Percentiles rank a stretch among this genome's conserved stretches.
phyloP scores from a whole-genome alignment of 148 eudicot species.

The Dianthus caryophyllus region DNA sequence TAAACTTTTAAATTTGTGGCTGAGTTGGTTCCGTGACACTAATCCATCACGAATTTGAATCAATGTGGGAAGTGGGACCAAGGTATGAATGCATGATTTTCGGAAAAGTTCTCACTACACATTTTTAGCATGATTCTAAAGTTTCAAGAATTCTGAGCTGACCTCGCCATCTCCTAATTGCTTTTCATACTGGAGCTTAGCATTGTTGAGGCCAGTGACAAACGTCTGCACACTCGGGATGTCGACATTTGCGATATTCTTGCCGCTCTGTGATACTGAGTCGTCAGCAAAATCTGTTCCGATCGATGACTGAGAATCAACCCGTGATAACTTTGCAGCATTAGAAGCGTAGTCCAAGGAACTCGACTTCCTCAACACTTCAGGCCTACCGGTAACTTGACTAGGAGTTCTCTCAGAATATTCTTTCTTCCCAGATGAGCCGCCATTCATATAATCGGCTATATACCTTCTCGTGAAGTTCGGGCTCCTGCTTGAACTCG shows the following conservation, averaged over 20 bases:
- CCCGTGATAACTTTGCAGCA: conserved; percentile 45
- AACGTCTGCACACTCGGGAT: conserved; percentile 70
- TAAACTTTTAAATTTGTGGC: too few relatives aligned
- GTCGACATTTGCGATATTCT: conserved; percentile 47
- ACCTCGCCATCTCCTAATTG: conserved; percentile 53
- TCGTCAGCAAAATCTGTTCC: conserved; percentile 57
- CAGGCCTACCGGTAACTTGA: conserved; percentile 60
- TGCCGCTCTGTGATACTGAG: conserved; percentile 34
- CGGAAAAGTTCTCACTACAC: background rate
- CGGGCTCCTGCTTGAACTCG: conserved; percentile 39
- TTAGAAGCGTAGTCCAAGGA: conserved; percentile 43
- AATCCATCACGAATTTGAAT: background rate
- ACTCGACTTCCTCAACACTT: conserved; percentile 40
- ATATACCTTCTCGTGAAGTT: conserved; percentile 44
- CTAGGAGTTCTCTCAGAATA: conserved; percentile 59
- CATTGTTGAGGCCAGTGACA: conserved; percentile 84
- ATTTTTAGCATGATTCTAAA: background rate
- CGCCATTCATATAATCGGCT: conserved; percentile 37
- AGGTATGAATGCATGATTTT: background rate
- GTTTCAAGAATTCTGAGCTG: conserved; percentile 14
- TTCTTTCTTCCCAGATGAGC: conserved; percentile 36
- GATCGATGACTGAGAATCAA: conserved; percentile 62
- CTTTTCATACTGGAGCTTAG: conserved; percentile 71
- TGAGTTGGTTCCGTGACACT: too few relatives aligned
- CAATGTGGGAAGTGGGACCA: background rate